phyloP scores from a whole-genome alignment of 768 basidiomycete species.

The Mycena rebaudengoi region DNA sequence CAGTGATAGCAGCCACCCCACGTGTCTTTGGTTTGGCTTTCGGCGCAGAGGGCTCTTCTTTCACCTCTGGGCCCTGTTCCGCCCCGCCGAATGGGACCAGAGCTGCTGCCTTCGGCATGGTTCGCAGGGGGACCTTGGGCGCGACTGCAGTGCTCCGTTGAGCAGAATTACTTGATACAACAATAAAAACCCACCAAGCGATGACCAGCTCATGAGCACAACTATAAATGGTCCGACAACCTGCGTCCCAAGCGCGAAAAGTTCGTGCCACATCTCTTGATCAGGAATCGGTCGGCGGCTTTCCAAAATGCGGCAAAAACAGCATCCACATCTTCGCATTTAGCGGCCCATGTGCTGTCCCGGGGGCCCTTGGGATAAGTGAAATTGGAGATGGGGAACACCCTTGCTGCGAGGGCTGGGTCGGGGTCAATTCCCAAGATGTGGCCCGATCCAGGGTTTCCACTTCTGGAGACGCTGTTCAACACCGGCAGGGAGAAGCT shows the following conservation, averaged over 20 bases:
- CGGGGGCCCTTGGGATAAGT: slow-evolving; percentile 17
- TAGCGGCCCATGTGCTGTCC: background rate
- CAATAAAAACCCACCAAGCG: background rate
- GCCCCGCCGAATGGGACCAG: slow-evolving; percentile 11
- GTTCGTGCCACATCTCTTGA: background rate
- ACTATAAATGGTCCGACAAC: background rate
- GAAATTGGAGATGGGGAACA: background rate
- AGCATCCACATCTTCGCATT: background rate
- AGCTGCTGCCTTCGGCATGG: background rate
- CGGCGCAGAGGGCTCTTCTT: background rate
- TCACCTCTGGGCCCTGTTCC: background rate
- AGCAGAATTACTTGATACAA: background rate
- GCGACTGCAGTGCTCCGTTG: background rate
- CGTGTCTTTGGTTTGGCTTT: slow-evolving; percentile 4
- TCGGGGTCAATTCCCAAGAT: background rate
- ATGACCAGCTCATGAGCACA: background rate
- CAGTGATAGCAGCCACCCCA: background rate
- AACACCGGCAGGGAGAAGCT: background rate
- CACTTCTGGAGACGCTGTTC: slow-evolving; percentile 7
- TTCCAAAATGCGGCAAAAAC: slow-evolving; percentile 8
- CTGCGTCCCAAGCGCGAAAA: background rate
- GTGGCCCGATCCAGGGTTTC: background rate
- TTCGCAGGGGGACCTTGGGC: background rate
- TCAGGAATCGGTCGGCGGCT: background rate
- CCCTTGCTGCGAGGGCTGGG: background rate